A percentile compares a stretch with the other conserved stretches of the same genome.
Conservation (phyloP, 495 filamentous ascomycete species). For the Staphylotrichum longicolle region DNA sequence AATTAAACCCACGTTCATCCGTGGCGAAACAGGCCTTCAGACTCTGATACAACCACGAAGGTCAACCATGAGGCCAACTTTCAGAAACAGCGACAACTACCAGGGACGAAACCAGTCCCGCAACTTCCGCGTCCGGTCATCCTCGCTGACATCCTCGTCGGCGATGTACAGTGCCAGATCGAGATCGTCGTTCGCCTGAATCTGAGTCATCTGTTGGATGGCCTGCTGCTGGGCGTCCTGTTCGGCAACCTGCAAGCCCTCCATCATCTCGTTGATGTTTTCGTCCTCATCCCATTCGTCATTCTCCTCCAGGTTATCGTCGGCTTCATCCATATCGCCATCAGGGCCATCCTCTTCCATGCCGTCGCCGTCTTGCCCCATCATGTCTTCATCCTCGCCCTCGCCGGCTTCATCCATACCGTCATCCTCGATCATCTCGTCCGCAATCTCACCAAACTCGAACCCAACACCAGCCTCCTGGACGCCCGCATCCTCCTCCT, state of each 20-base stretch:
- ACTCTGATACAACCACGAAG: no score
- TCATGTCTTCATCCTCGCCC: neutral
- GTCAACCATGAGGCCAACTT: no score
- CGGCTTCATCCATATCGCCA: neutral
- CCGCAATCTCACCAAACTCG: neutral
- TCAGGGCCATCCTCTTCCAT: neutral
- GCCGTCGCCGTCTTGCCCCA: no score
- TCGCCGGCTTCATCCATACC: neutral
- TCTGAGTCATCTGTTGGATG: neutral
- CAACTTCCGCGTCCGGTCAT: conserved; percentile 14
- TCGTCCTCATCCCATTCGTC: neutral
- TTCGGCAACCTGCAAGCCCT: neutral
- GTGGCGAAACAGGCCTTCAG: no score
- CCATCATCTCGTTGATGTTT: conserved; percentile 3
- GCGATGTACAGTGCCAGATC: conserved; percentile 1
- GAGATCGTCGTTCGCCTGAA: neutral
- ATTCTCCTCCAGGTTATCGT: neutral
- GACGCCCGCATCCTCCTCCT: neutral
- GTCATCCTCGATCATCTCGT: neutral
- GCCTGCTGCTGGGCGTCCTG: neutral
- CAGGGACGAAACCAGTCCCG: conserved; percentile 30
- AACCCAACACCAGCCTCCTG: conserved; percentile 7
- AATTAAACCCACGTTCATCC: no score
- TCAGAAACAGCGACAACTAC: conserved; percentile 11
- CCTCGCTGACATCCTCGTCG: conserved; percentile 20